Evolutionary conservation across 768 basidiomycete species (phyloP), one percentile per base, ranked within the genome.

Genomic region (Trametes cingulata): DNA sequence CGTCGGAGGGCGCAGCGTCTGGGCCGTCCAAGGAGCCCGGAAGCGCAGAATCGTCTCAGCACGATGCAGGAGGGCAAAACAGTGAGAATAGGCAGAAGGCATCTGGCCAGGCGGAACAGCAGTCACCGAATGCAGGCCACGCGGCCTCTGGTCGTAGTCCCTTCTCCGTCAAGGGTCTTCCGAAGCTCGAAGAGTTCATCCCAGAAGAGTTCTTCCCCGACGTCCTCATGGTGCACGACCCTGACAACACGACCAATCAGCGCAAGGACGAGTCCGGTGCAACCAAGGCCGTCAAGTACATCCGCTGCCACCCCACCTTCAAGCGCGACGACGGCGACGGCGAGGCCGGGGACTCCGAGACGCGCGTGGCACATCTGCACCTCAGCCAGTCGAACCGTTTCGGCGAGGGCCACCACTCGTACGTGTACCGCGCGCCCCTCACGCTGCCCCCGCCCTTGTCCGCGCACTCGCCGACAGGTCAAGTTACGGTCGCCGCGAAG

Each of bases 321-420:
- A 20, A n/a, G 33, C 53, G 57, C n/a, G 63, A 55, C 58, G 20
- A 29, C 35, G 29, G 33, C 0, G 36, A 22, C 15, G 15, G 22
- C 27, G 52, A 65, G 40, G 25, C 10, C 1, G 22, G 19, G 9
- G 45, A 60, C n/a, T 15, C n/a, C 12, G 41, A 41, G 29, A 15
- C 29, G 10, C 56, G 52, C 15, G 51, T 61, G 35, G 81, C 78
- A 0, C 82, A 86, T 63, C 71, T 86, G 20, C 82, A 83, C 57
- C 60, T 87, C 58, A 75, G 76, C 2, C 75, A 77, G 0, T 37
- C 46, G 0, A 65, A 75, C 29, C 42, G 20, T 19, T 58, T 77
- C 6, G 85, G 84, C 3, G 0, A 17, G 0, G 85, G 86, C 0
- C 64, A 82, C 62, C 86, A 87, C 65, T 86, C 86, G 0, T 52